Evolutionary conservation across 2,329 filamentous ascomycete species (phyloP).

Genomic region (Sordariomycetes sp.): DNA sequence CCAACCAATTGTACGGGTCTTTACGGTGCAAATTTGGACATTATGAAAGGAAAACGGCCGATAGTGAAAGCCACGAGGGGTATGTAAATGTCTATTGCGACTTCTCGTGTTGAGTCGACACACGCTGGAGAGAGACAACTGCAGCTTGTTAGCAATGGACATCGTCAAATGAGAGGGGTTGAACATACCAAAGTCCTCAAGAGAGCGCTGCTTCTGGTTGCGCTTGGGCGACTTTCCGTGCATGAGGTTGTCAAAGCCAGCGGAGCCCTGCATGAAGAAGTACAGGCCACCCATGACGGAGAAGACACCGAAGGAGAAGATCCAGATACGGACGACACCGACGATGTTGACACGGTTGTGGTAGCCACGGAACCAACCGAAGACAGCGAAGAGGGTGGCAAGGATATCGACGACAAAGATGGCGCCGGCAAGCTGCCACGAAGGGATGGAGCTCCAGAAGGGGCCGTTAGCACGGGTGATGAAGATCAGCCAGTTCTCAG

Average conservation of each 20-base stretch:
- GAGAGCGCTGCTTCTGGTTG: slow-evolving; percentile 71
- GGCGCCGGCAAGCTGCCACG: slow-evolving; percentile 72
- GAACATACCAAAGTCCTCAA: slow-evolving; percentile 80
- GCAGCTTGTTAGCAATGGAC: slow-evolving; percentile 37
- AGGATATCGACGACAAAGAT: slow-evolving; percentile 76
- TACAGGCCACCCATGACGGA: slow-evolving; percentile 66
- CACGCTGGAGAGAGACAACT: slow-evolving; percentile 85
- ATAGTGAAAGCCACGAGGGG: slow-evolving; percentile 13
- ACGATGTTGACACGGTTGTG: slow-evolving; percentile 65
- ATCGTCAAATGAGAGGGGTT: background rate
- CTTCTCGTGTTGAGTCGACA: slow-evolving; percentile 89
- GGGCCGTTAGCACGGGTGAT: slow-evolving; percentile 89
- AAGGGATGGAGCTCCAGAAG: slow-evolving; percentile 84
- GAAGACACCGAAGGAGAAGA: slow-evolving; percentile 86
- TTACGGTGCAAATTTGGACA: slow-evolving; percentile 30
- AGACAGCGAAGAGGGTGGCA: slow-evolving; percentile 78
- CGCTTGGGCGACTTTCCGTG: slow-evolving; percentile 80
- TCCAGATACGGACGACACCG: slow-evolving; percentile 80
- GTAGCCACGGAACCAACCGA: slow-evolving; percentile 63
- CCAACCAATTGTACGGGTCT: slow-evolving; percentile 23
- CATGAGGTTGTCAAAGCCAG: slow-evolving; percentile 85
- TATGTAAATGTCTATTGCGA: slow-evolving; percentile 51
- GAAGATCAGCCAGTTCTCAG: slow-evolving; percentile 95
- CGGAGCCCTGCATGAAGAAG: slow-evolving; percentile 73
- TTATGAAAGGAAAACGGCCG: slow-evolving; percentile 25